Percentiles rank a stretch among this genome's conserved stretches.
Evolutionary conservation across 2,329 filamentous ascomycete species (phyloP).

Genomic region (Alternaria sp.): DNA sequence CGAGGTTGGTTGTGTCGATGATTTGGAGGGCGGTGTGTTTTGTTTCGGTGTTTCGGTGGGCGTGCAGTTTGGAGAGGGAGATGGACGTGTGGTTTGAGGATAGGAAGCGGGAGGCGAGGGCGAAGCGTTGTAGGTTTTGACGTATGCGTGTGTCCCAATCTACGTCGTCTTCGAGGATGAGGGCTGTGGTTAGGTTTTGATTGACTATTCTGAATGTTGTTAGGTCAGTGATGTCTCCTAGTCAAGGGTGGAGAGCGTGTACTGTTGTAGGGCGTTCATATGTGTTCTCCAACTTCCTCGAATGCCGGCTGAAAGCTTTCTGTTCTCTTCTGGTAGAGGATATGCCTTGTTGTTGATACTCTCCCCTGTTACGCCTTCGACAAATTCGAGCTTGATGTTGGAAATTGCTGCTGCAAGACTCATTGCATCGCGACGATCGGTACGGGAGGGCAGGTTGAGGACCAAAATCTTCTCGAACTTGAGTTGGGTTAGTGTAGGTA

Average conservation of each 20-base stretch:
- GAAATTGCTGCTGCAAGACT: slow-evolving; percentile 57
- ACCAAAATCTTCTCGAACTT: slow-evolving; percentile 64
- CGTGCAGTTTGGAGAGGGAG: slow-evolving; percentile 13
- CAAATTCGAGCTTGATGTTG: slow-evolving; percentile 56
- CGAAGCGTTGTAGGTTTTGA: slow-evolving; percentile 39
- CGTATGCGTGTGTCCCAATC: slow-evolving; percentile 42
- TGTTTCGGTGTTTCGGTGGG: slow-evolving; percentile 32
- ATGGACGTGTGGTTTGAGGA: neutral
- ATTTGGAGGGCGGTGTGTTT: slow-evolving; percentile 31
- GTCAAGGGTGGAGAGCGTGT: neutral
- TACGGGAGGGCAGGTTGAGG: slow-evolving; percentile 60
- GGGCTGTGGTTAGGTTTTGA: slow-evolving; percentile 40
- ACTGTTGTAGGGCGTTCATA: slow-evolving; percentile 41
- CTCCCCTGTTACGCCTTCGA: slow-evolving; percentile 56
- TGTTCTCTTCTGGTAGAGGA: slow-evolving; percentile 38
- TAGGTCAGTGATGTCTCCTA: neutral
- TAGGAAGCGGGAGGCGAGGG: slow-evolving; percentile 34
- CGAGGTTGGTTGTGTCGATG: slow-evolving; percentile 30
- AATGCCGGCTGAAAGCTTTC: slow-evolving; percentile 34
- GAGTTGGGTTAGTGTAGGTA: neutral
- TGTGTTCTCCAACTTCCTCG: slow-evolving; percentile 42
- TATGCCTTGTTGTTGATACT: slow-evolving; percentile 37
- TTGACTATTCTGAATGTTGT: slow-evolving; percentile 27
- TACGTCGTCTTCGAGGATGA: slow-evolving; percentile 43
- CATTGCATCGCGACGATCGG: slow-evolving; percentile 62